These are phyloP conservation scores for Pontederia paniculata DNA, from an alignment of 176 grass and related monocot species.

Conservation along the genomic window DNA sequence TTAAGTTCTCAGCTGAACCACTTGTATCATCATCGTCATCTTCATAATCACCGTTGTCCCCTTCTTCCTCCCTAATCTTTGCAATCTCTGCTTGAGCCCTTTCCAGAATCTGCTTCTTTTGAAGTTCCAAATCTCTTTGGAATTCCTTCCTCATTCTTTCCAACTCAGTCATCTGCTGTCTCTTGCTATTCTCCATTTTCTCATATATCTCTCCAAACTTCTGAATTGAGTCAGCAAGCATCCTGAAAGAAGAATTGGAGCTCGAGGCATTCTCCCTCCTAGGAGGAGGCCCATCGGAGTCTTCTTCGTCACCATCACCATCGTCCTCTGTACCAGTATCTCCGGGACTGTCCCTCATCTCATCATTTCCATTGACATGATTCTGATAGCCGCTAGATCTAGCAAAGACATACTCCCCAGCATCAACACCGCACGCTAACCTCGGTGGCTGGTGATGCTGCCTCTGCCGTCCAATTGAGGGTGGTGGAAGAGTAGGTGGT, in stretches of 20 bases:
- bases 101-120: constrained; percentile 63
- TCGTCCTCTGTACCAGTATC: constrained; percentile 1
- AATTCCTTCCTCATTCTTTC: constrained; percentile 66
- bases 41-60: constrained; percentile 17
- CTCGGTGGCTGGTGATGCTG: constrained; percentile 19
- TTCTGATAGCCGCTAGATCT: constrained; percentile 1
- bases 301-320: background rate
- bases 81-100: constrained; percentile 49
- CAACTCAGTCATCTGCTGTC: constrained; percentile 48
- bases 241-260: constrained; percentile 14
- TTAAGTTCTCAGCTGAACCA: constrained; percentile 31
- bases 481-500: constrained; percentile 6
- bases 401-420: constrained; percentile 9
- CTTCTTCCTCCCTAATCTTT: constrained; percentile 28
- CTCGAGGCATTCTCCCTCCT: background rate
- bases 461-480: background rate
- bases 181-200: constrained; percentile 62
- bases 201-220: constrained; percentile 46
- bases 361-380: constrained; percentile 2
- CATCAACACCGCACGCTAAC: constrained; percentile 4
- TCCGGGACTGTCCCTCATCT: constrained; percentile 9
- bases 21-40: constrained; percentile 20
- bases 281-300: constrained; percentile 12
- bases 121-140: constrained; percentile 51
- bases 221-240: constrained; percentile 46